phyloP scores from a whole-genome alignment of 2,329 filamentous ascomycete genomes.

The Fusarium armeniacum region DNA sequence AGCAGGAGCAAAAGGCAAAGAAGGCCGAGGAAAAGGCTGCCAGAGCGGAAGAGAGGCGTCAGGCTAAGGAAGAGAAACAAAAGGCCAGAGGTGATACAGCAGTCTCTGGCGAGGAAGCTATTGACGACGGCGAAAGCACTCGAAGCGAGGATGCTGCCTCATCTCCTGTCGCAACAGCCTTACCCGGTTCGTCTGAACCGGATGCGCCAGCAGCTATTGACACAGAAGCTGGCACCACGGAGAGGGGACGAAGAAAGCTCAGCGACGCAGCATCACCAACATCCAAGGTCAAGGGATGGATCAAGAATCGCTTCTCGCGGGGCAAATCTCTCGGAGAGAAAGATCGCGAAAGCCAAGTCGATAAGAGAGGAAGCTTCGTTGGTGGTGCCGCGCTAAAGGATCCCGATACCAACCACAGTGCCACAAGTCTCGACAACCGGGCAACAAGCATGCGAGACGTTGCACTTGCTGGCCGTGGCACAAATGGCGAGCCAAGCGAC shows the following conservation, averaged over 20 bases:
- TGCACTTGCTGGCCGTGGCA: conserved; percentile 59
- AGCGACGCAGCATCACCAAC: conserved; percentile 52
- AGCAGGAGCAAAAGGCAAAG: conserved; percentile 55
- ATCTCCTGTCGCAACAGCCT: conserved; percentile 1
- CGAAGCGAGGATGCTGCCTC: conserved; percentile 28
- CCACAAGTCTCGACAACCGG: conserved; percentile 59
- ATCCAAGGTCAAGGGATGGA: conserved; percentile 66
- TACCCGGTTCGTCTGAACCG: conserved; percentile 8
- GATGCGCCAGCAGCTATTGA: conserved; percentile 25
- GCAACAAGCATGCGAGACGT: conserved; percentile 63
- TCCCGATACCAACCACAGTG: conserved; percentile 61
- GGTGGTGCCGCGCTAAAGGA: conserved; percentile 65
- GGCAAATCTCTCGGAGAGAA: conserved; percentile 59
- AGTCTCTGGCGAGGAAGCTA: conserved; percentile 28
- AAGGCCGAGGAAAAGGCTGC: conserved; percentile 56
- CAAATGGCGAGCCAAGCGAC: conserved; percentile 43
- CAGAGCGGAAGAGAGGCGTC: conserved; percentile 67
- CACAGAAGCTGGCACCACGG: conserved; percentile 31
- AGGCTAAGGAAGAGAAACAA: conserved; percentile 66
- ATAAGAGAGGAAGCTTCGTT: conserved; percentile 61
- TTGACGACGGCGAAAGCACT: conserved; percentile 29
- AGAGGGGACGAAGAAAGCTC: conserved; percentile 37
- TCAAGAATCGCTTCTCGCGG: conserved; percentile 67
- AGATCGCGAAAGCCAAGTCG: conserved; percentile 56
- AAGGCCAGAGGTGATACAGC: conserved; percentile 54